A percentile compares a stretch with the other conserved stretches of the same genome.
Evolutionary conservation across 768 basidiomycete genomes (phyloP).

Genomic region (Pulveroboletus sp.): DNA sequence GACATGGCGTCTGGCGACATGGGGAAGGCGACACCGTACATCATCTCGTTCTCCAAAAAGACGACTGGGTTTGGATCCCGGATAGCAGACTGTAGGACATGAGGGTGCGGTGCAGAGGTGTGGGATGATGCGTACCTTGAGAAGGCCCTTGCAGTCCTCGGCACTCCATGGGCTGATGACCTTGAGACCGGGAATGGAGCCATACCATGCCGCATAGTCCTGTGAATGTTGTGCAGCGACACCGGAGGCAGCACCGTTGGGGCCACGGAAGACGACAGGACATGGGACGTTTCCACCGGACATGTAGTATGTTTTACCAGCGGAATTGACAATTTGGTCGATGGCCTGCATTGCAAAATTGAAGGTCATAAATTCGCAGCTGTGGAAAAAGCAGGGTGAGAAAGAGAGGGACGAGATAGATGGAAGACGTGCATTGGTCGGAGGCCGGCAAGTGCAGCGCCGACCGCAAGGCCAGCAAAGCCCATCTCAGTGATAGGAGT

Average conservation of each 20-base stretch:
- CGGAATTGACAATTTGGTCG: conserved; percentile 99
- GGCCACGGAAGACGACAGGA: conserved; percentile 99
- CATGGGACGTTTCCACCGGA: conserved; percentile 98
- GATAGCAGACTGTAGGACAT: conserved; percentile 71
- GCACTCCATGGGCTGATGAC: conserved; percentile 97
- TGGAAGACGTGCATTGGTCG: conserved; percentile 71
- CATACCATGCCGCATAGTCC: conserved; percentile 96
- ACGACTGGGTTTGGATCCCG: conserved; percentile 98
- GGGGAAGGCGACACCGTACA: conserved; percentile 97
- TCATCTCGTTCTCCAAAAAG: conserved; percentile 98
- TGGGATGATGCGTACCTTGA: conserved; percentile 62
- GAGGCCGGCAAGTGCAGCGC: conserved; percentile 91
- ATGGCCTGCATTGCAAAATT: conserved; percentile 99
- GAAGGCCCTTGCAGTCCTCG: conserved; percentile 98
- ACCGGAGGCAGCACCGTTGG: conserved; percentile 97
- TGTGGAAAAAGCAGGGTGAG: conserved; percentile 28
- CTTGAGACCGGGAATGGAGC: conserved; percentile 91
- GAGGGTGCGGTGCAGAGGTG: not conserved
- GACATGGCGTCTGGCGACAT: conserved; percentile 95
- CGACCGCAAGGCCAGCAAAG: conserved; percentile 95
- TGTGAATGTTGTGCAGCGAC: conserved; percentile 97
- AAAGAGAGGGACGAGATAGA: not conserved
- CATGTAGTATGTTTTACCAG: conserved; percentile 99
- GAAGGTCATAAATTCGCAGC: conserved; percentile 99
- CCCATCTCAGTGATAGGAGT: conserved; percentile 98